phyloP scores from a whole-genome alignment of 257 asterid genomes.

The Catharanthus roseus region DNA sequence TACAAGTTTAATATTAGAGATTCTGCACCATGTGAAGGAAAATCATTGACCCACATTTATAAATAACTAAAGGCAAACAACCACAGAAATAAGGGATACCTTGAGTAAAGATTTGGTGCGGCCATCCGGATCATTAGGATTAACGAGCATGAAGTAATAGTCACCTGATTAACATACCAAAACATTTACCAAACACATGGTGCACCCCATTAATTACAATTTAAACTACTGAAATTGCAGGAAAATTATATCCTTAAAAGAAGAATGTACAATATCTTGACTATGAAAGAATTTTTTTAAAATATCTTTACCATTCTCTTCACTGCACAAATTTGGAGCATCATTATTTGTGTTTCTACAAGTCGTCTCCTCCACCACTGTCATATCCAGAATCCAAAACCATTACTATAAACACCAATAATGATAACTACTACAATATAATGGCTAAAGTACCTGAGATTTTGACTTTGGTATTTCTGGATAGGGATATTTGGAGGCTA shows the following conservation, averaged over 20 bases:
- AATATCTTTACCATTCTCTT: constrained; percentile 35
- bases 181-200: constrained; percentile 10
- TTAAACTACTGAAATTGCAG: background rate
- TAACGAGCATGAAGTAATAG: constrained; percentile 55
- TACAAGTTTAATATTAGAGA: background rate
- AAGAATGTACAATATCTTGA: background rate
- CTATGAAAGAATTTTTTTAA: background rate
- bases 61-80: background rate
- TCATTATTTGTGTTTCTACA: constrained; percentile 11
- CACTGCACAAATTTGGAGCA: constrained; percentile 18
- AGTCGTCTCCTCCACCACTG: constrained; percentile 43
- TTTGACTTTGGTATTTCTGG: constrained; percentile 44
- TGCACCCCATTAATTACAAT: constrained; percentile 3
- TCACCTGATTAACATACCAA: constrained; percentile 32
- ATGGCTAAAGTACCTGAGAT: constrained; percentile 38
- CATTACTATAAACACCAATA: background rate
- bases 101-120: constrained; percentile 52
- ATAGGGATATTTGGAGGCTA: constrained; percentile 41
- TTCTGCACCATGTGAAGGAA: background rate
- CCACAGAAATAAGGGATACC: constrained; percentile 31
- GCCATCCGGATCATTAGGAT: constrained; percentile 59
- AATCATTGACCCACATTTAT: background rate
- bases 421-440: background rate
- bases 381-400: background rate
- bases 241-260: background rate